A percentile compares a stretch with the other conserved stretches of the same genome.
Conservation (phyloP, 352 stramenopile species). For the Elongisporangium prolatum region DNA sequence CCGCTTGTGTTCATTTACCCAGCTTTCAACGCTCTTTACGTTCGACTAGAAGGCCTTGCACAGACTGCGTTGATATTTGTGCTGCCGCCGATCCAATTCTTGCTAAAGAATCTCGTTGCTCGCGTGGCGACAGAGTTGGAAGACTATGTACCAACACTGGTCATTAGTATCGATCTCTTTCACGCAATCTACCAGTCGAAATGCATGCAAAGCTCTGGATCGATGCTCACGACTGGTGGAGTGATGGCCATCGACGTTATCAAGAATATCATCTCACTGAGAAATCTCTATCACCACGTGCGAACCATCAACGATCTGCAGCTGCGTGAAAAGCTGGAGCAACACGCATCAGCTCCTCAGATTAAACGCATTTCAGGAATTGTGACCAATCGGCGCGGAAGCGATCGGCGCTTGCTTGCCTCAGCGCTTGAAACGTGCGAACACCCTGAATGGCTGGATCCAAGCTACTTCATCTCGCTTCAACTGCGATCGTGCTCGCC, state of each 20-base stretch:
- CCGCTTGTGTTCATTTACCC: not conserved
- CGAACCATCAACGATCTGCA: not conserved
- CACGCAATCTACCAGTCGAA: conserved; percentile 2
- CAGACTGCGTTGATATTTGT: conserved; percentile 2
- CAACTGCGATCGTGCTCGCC: too few species aligned
- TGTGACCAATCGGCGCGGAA: too few species aligned
- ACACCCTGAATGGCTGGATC: not conserved
- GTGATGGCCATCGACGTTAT: conserved; percentile 3
- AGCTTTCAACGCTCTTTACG: not conserved
- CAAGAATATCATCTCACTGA: not conserved
- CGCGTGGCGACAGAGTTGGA: not conserved
- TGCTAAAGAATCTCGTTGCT: conserved; percentile 1
- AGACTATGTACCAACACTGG: conserved; percentile 1
- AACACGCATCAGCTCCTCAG: too few species aligned
- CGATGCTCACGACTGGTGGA: not conserved
- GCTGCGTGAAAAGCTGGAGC: not conserved
- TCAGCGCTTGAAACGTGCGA: too few species aligned
- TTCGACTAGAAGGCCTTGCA: not conserved
- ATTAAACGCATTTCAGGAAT: too few species aligned
- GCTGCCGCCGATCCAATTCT: not conserved
- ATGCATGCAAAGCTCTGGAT: conserved; percentile 5
- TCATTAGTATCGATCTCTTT: conserved; percentile 7
- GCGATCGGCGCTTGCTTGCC: too few species aligned
- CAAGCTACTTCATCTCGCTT: too few species aligned
- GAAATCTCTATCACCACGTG: not conserved